These are phyloP conservation scores for Talaromyces atroroseus DNA, from an alignment of 2,329 filamentous ascomycete species.

Conservation along the genomic window DNA sequence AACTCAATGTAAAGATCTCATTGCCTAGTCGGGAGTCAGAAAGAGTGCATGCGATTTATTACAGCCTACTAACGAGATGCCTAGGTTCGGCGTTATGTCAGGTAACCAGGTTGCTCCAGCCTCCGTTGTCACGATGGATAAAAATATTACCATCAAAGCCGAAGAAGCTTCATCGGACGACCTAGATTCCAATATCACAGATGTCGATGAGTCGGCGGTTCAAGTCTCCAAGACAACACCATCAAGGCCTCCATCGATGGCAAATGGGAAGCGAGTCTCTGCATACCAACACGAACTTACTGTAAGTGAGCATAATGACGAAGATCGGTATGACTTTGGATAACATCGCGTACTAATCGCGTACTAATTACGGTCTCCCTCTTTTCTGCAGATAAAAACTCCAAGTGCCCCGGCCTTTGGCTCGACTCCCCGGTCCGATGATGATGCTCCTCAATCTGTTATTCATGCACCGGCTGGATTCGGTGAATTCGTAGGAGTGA, in stretches of 20 bases:
- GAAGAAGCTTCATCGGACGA: not conserved
- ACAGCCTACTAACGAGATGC: not conserved
- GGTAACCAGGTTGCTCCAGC: not conserved
- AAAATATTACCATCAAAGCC: not conserved
- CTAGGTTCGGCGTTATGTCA: slow-evolving; percentile 1
- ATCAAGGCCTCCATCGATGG: not conserved
- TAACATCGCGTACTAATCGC: slow-evolving; percentile 7
- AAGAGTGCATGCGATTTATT: not conserved
- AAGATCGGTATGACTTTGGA: not conserved
- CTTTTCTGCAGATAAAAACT: slow-evolving; percentile 27
- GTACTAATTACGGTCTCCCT: too few species aligned
- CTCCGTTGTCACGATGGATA: not conserved
- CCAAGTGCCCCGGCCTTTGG: slow-evolving; percentile 16
- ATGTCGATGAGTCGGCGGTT: not conserved
- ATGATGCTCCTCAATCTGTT: slow-evolving; percentile 68
- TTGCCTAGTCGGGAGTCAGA: not conserved
- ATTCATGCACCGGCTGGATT: slow-evolving; percentile 87
- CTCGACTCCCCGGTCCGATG: slow-evolving; percentile 47
- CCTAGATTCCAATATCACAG: slow-evolving; percentile 1
- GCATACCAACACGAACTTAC: slow-evolving; percentile 19
- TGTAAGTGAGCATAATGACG: slow-evolving; percentile 17
- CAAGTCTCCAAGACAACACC: not conserved
- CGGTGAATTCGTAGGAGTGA: slow-evolving; percentile 63
- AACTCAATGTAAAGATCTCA: slow-evolving; percentile 3
- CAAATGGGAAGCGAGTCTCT: slow-evolving; percentile 12